Base-by-base conservation (phyloP, 768 basidiomycete species). In the Phlegmacium glaucopus region DNA sequence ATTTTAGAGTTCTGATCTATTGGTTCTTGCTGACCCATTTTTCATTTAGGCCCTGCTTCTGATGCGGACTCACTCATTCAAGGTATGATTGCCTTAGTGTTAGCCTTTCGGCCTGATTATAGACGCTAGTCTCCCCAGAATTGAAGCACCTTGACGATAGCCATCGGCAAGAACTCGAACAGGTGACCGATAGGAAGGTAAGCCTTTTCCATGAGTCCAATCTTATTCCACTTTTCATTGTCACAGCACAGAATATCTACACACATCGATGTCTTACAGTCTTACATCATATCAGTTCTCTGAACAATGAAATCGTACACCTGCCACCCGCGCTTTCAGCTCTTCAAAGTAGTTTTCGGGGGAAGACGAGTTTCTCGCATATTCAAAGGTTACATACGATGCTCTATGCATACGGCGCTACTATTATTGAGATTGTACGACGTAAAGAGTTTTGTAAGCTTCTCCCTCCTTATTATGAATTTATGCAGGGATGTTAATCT, bases 391-490 rank as follows among this genome's bases (percentile, higher is more conserved):
- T 97, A 36, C 93, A 95, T 61, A 84, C 79, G 46, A 89, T 97
- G 81, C 64, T 94, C 1, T 94, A 92, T 59, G 92, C 90, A 0
- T 98, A 98, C 64, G 88, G 90, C 0, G 89, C 90, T 1, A 92
- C 93, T 0, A 78, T 96, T 8, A 77, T 94, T 13, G 95, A 98
- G 66, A 83, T 97, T 26, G 89, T 94, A 2, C 76, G 95, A 48
- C 75, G 95, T 45, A 90, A 90, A 56, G 91, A 95, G 61, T 96
- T 95, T 64, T 75, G 91, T 87, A 51, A 64, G 83, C 64, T 7
- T 45, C 27, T 6, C 35, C 11, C 44, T 18, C 34, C 18, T 45
- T 18, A 13, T 30, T 17, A 36, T 39, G 35, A 17, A 43, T 36
- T 9, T 15, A 27, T 28, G 16, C 25, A 17, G 29, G 39, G 34